phyloP scores from a whole-genome alignment of 768 basidiomycete species.

The Lactifluus volemus region DNA sequence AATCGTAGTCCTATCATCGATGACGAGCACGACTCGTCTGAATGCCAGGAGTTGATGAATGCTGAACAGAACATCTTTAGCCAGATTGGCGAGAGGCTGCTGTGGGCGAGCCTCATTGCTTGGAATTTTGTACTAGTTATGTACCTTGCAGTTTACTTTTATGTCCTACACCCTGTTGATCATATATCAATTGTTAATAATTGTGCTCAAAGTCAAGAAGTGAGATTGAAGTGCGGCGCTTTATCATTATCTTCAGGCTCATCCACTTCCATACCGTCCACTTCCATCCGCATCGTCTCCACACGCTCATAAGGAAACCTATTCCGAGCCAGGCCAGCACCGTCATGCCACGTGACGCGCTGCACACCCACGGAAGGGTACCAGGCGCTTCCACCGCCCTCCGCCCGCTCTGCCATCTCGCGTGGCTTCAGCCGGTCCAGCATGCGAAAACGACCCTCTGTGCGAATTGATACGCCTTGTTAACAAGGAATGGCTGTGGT shows the following conservation, averaged over 20 bases:
- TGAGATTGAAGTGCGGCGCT: no score
- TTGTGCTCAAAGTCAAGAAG: no score
- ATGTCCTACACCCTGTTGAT: no score
- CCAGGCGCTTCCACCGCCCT: conserved; percentile 55
- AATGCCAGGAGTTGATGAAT: neutral
- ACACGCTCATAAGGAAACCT: conserved; percentile 60
- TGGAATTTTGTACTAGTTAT: neutral
- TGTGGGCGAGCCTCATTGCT: neutral
- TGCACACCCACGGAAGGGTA: conserved; percentile 68
- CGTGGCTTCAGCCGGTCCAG: conserved; percentile 76
- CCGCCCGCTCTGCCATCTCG: conserved; percentile 43
- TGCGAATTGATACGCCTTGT: conserved; percentile 67
- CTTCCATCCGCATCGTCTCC: conserved; percentile 51
- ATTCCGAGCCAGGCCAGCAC: no score
- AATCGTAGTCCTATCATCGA: neutral
- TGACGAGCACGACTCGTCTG: neutral
- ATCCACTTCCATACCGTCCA: conserved; percentile 25
- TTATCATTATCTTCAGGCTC: conserved; percentile 32
- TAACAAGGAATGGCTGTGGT: conserved; percentile 64
- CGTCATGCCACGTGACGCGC: conserved; percentile 74
- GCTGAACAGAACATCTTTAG: neutral
- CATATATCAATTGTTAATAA: neutral
- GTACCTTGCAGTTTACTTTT: neutral
- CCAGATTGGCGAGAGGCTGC: neutral
- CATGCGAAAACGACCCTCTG: conserved; percentile 71